phyloP scores from a whole-genome alignment of 169 alveolate genomes.

The Neospora caninum region DNA sequence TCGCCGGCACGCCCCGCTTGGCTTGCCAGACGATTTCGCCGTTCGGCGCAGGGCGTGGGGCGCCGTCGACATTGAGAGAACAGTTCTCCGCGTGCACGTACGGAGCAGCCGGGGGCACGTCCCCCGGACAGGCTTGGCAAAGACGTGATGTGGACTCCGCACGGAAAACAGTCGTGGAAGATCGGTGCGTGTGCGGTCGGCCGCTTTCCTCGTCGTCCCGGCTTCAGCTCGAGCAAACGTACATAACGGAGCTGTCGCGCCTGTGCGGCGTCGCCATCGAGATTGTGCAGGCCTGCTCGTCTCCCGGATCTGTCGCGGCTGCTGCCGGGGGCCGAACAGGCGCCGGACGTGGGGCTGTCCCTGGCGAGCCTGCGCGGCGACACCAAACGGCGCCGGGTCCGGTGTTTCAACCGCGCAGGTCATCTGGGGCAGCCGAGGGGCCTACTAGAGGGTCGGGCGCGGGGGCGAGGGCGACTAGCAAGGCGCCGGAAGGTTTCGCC shows the following conservation, averaged over 20 bases:
- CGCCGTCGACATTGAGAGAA: background rate
- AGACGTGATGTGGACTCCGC: background rate
- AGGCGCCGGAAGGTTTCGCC: background rate
- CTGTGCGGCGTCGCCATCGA: constrained; percentile 28
- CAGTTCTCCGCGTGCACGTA: background rate
- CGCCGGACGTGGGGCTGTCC: background rate
- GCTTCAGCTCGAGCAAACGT: background rate
- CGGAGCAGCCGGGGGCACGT: background rate
- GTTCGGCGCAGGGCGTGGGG: background rate
- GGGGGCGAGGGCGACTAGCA: background rate
- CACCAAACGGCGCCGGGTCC: background rate
- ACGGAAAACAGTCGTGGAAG: background rate
- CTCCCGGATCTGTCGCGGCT: background rate
- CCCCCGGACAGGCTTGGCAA: background rate
- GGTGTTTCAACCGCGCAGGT: background rate
- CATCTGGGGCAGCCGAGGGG: background rate
- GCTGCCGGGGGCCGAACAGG: too few relatives aligned
- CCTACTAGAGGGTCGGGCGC: background rate
- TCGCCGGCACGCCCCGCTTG: background rate
- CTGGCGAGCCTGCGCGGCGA: background rate
- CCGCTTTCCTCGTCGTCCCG: background rate
- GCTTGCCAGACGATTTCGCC: background rate
- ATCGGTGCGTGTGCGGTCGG: constrained; percentile 3
- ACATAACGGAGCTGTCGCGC: background rate
- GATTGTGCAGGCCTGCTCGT: constrained; percentile 27